Evolutionary conservation across 495 filamentous ascomycete species (phyloP).

Genomic region (Collariella sp.): DNA sequence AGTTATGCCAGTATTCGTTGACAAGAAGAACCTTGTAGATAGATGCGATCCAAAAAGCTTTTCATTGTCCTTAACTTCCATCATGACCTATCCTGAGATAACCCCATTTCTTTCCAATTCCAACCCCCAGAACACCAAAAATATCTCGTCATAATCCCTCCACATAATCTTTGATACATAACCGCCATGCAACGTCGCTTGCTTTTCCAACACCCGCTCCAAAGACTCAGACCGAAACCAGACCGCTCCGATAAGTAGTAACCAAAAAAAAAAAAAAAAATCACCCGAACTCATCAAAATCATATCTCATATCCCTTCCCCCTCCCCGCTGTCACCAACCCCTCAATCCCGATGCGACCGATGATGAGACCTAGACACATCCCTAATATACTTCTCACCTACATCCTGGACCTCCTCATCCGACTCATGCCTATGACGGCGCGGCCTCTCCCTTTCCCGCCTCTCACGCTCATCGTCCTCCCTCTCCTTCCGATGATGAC

Average conservation of each 20-base stretch:
- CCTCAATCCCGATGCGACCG: neutral
- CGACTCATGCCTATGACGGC: constrained; percentile 15
- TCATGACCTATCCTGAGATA: no score
- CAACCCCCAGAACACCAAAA: no score
- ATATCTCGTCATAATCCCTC: no score
- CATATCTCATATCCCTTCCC: neutral
- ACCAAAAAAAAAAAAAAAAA: no score
- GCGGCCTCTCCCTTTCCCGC: constrained; percentile 1
- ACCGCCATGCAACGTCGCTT: no score
- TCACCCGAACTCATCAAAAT: neutral
- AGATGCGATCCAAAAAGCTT: no score
- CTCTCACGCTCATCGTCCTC: constrained; percentile 13
- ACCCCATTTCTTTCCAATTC: no score
- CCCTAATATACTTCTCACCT: constrained; percentile 4
- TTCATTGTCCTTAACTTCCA: no score
- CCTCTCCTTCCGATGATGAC: constrained; percentile 16
- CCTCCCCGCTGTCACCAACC: neutral
- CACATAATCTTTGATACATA: no score
- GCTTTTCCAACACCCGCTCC: neutral
- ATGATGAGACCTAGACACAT: neutral
- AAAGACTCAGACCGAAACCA: neutral
- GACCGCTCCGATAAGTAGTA: neutral
- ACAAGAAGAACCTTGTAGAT: no score
- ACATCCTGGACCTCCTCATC: constrained; percentile 13
- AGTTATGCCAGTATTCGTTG: no score